These are phyloP conservation scores for Phytophthora sansomeana DNA, from an alignment of 352 stramenopile genomes.

Conservation along the genomic window DNA sequence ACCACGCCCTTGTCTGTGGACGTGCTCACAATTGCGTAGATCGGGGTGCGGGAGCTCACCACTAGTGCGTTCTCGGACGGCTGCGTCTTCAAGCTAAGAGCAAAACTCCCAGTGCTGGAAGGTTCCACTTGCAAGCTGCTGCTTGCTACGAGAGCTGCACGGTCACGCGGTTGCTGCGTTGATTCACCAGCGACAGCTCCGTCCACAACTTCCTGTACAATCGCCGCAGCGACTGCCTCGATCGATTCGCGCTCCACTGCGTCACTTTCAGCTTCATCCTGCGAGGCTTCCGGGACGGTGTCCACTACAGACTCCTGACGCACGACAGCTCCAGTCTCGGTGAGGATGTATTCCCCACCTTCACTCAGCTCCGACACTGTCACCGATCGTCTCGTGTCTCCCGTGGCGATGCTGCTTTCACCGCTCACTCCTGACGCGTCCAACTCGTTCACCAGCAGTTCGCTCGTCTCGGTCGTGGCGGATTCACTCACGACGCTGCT, in stretches of 20 bases:
- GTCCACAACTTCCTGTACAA: slow-evolving; percentile 34
- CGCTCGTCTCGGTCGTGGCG: slow-evolving; percentile 21
- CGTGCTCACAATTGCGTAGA: slow-evolving; percentile 45
- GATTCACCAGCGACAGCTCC: slow-evolving; percentile 9
- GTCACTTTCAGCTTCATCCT: background rate
- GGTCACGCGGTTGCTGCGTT: slow-evolving; percentile 5
- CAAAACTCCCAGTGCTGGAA: slow-evolving; percentile 24
- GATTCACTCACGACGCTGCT: slow-evolving; percentile 30
- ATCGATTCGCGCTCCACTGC: slow-evolving; percentile 22
- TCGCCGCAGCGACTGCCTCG: slow-evolving; percentile 19
- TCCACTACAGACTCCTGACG: slow-evolving; percentile 16
- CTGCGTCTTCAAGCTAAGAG: slow-evolving; percentile 23
- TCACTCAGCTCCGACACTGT: slow-evolving; percentile 31
- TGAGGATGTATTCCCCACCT: slow-evolving; percentile 34
- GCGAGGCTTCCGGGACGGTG: background rate
- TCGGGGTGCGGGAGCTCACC: background rate
- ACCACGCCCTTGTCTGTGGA: slow-evolving; percentile 46
- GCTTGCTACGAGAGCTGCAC: slow-evolving; percentile 6
- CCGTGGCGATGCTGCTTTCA: slow-evolving; percentile 18
- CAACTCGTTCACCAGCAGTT: slow-evolving; percentile 32
- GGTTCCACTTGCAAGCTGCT: slow-evolving; percentile 36
- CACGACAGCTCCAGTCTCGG: slow-evolving; percentile 35
- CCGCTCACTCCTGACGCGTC: slow-evolving; percentile 25
- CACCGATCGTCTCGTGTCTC: slow-evolving; percentile 21
- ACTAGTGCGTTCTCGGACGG: slow-evolving; percentile 5